Evolutionary conservation across 177 flowering plant genomes (phyloP).

Genomic region (Vitis hybrid): DNA sequence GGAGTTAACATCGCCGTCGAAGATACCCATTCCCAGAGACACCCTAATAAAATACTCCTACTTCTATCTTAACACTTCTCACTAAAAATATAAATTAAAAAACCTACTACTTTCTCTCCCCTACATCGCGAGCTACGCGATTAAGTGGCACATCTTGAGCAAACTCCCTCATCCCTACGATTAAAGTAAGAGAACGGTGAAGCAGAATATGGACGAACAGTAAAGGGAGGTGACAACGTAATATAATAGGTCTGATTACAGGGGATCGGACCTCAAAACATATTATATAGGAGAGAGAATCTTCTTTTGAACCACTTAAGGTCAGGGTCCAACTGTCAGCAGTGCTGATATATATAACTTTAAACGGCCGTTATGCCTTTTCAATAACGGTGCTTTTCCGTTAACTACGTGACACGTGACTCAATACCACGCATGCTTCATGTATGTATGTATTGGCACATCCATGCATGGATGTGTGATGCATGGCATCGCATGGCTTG

Average conservation of each 20-base stretch:
- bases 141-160: neutral
- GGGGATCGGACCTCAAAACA: conserved; percentile 13
- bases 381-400: conserved; percentile 21
- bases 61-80: neutral
- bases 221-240: neutral
- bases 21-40: neutral
- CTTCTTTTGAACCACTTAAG: conserved; percentile 19
- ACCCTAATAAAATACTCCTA: neutral
- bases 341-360: conserved; percentile 4
- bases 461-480: neutral
- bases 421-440: neutral
- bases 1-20: no score
- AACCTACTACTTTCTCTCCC: neutral
- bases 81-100: neutral
- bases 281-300: conserved; percentile 11
- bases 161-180: neutral
- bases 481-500: neutral
- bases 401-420: conserved; percentile 12
- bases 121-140: neutral
- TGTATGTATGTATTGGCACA: neutral
- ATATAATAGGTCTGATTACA: neutral
- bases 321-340: conserved; percentile 26
- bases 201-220: neutral
- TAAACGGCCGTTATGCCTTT: conserved; percentile 21
- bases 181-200: no score